A percentile compares a stretch with the other conserved stretches of the same genome.
Evolutionary conservation across 108 stramenopile genomes (phyloP).

Genomic region (Cyclotella choctawhatcheeana): DNA sequence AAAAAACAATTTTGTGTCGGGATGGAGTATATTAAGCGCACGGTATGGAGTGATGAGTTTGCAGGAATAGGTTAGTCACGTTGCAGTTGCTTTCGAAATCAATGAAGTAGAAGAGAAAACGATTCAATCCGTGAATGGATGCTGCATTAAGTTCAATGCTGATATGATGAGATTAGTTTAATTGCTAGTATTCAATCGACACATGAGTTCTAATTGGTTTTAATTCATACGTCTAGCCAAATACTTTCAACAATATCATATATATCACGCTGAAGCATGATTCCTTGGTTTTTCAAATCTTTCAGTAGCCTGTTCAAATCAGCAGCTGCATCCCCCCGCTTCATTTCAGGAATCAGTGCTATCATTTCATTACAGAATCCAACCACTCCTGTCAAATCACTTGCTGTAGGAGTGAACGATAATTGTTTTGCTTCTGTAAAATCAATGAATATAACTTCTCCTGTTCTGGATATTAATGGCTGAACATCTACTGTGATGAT

Average conservation of each 20-base stretch:
- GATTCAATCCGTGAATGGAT: no score
- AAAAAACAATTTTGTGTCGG: neutral
- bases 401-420: neutral
- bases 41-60: neutral
- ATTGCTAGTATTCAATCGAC: no score
- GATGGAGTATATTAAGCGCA: no score
- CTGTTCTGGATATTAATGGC: conserved; percentile 62
- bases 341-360: conserved; percentile 53
- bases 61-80: no score
- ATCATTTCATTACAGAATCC: conserved; percentile 61
- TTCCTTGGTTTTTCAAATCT: neutral
- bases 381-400: conserved; percentile 46
- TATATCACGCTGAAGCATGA: neutral
- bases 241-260: conserved; percentile 29
- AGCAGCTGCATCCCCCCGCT: conserved; percentile 8
- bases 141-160: no score
- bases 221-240: neutral
- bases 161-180: no score
- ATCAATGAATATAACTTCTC: conserved; percentile 71
- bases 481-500: conserved; percentile 71
- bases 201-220: no score
- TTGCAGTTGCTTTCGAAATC: no score
- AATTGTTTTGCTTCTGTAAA: conserved; percentile 72
- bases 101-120: no score
- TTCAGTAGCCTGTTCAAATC: conserved; percentile 14